phyloP scores from a whole-genome alignment of 176 grass and related monocot species.

The Elymus sibiricus region DNA sequence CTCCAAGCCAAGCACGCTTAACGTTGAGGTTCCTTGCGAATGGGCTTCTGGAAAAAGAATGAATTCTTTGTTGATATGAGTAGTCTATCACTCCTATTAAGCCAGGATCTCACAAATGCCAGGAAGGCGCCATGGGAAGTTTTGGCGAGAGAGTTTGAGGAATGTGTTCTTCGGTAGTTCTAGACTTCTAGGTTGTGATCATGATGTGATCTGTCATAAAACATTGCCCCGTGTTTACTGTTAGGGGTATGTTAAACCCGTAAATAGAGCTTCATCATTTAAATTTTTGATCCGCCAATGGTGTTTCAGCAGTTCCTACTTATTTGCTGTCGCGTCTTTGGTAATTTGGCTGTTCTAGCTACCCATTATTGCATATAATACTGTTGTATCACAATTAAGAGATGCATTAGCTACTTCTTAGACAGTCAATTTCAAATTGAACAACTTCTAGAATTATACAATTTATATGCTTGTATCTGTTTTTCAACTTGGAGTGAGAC shows the following conservation, averaged over 20 bases:
- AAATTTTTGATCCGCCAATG: not conserved
- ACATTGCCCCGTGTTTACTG: not conserved
- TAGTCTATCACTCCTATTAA: no score
- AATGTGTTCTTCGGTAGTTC: not conserved
- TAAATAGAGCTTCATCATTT: not conserved
- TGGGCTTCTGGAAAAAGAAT: no score
- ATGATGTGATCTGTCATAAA: not conserved
- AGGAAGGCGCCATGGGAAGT: not conserved
- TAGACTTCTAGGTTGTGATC: not conserved
- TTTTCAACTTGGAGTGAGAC: not conserved
- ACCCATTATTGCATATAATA: not conserved
- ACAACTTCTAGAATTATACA: not conserved
- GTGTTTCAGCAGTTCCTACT: not conserved
- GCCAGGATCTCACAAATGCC: not conserved
- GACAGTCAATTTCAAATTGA: not conserved
- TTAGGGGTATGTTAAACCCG: not conserved
- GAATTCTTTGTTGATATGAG: no score
- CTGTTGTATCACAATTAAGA: not conserved
- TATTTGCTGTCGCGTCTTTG: not conserved
- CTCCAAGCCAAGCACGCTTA: no score
- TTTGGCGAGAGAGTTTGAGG: not conserved
- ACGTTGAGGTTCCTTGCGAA: no score
- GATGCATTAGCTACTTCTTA: slow-evolving; percentile 14
- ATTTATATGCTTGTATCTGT: not conserved
- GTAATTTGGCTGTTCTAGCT: not conserved